Evolutionary conservation across 352 stramenopile genomes (phyloP).

Genomic region (Globisporangium carolinianum): DNA sequence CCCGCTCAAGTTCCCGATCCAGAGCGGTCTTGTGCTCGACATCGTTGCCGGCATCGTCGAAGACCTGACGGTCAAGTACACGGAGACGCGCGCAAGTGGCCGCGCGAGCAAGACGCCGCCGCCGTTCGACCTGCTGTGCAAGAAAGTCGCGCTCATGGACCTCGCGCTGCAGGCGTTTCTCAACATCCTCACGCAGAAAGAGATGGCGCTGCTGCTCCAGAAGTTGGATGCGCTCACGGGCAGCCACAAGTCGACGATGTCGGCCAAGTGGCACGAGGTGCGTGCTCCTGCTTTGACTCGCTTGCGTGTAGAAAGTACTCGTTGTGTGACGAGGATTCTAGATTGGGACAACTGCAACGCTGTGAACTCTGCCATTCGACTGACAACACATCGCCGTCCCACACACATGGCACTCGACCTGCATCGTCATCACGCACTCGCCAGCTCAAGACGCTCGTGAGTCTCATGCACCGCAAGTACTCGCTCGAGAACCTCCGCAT

Average conservation of each 20-base stretch:
- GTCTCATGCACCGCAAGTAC: conserved; percentile 82
- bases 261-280: conserved; percentile 78
- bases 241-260: conserved; percentile 75
- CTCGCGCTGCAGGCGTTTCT: conserved; percentile 71
- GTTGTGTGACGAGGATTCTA: too few species aligned
- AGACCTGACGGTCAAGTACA: conserved; percentile 67
- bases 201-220: conserved; percentile 59
- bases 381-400: too few species aligned
- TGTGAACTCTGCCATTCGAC: too few species aligned
- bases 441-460: conserved; percentile 76
- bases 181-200: conserved; percentile 60
- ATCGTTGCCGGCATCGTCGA: conserved; percentile 77
- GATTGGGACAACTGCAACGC: too few species aligned
- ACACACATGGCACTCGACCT: too few species aligned
- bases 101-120: conserved; percentile 25
- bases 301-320: too few species aligned
- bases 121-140: conserved; percentile 69
- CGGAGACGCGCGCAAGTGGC: conserved; percentile 35
- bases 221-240: conserved; percentile 69
- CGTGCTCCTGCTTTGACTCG: not conserved
- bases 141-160: conserved; percentile 82
- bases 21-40: conserved; percentile 68
- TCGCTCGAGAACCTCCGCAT: conserved; percentile 72
- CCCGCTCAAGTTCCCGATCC: conserved; percentile 75
- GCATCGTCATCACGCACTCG: not conserved